Percentiles rank a stretch among this genome's conserved stretches.
phyloP scores from a whole-genome alignment of 2,329 filamentous ascomycete species.

The Cryoendolithus antarcticus region DNA sequence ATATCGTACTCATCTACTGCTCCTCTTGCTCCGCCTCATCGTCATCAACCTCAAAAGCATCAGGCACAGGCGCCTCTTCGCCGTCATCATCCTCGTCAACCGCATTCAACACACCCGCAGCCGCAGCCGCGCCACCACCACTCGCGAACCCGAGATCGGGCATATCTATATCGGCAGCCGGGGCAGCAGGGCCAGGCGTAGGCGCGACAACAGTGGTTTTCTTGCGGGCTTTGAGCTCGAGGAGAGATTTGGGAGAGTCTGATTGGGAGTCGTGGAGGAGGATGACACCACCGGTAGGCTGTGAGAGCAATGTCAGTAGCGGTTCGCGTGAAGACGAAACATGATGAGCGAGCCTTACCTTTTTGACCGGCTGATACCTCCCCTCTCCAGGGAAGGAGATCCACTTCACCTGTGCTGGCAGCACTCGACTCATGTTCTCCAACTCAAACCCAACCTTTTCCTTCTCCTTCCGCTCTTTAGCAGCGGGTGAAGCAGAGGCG shows the following conservation, averaged over 20 bases:
- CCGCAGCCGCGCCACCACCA: constrained; percentile 19
- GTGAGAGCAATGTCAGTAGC: constrained; percentile 1
- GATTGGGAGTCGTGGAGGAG: constrained; percentile 78
- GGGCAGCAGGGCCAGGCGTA: constrained; percentile 17
- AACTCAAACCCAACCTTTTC: constrained; percentile 95
- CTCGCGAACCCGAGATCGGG: neutral
- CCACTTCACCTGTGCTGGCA: constrained; percentile 87
- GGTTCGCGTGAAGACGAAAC: too few relatives aligned
- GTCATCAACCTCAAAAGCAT: constrained; percentile 69
- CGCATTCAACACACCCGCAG: constrained; percentile 69
- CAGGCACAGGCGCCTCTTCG: constrained; percentile 58
- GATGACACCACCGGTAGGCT: constrained; percentile 89
- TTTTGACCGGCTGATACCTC: constrained; percentile 84
- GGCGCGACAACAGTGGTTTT: constrained; percentile 35
- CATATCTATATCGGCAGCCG: too few relatives aligned
- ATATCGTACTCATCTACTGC: neutral
- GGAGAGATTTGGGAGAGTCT: constrained; percentile 61
- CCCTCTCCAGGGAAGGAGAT: constrained; percentile 75
- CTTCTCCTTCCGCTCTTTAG: constrained; percentile 36
- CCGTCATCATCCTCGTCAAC: constrained; percentile 74
- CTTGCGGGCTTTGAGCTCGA: constrained; percentile 91
- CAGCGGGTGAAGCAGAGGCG: constrained; percentile 45
- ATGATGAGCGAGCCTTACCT: constrained; percentile 43
- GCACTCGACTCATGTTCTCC: constrained; percentile 91
- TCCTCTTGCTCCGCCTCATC: constrained; percentile 32